Conservation (phyloP, 495 filamentous ascomycete genomes). For the Hyaloscypha hepaticicola region DNA sequence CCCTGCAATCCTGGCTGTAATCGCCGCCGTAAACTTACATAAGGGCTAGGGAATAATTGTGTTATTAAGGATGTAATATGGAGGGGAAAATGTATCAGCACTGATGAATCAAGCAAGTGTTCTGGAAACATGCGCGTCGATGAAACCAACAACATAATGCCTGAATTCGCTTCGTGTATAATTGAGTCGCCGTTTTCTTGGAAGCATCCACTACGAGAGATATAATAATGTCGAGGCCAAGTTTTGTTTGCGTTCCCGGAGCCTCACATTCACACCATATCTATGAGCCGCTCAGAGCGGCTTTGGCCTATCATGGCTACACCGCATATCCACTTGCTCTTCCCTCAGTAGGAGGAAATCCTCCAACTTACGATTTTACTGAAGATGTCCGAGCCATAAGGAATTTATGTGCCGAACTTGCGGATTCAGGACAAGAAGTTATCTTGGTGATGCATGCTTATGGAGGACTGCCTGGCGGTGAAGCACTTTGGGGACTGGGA, state of each 20-base stretch:
- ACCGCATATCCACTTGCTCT: constrained; percentile 37
- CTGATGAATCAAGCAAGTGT: constrained; percentile 7
- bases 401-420: constrained; percentile 26
- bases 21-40: constrained; percentile 19
- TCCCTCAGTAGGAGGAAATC: constrained; percentile 45
- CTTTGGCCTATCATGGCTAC: constrained; percentile 39
- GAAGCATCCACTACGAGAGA: background rate
- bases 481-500: constrained; percentile 43
- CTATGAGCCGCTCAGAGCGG: constrained; percentile 33
- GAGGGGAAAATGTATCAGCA: constrained; percentile 6
- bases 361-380: constrained; percentile 37
- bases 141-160: constrained; percentile 6
- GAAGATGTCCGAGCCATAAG: constrained; percentile 35
- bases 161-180: constrained; percentile 4
- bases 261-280: constrained; percentile 24
- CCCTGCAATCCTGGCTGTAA: background rate
- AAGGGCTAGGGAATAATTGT: constrained; percentile 5
- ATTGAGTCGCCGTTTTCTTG: background rate
- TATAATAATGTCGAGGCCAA: constrained; percentile 24
- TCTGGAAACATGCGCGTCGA: constrained; percentile 2
- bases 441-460: constrained; percentile 46
- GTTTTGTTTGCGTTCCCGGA: constrained; percentile 29
- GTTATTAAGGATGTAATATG: constrained; percentile 12
- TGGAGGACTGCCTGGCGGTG: constrained; percentile 40
- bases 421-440: constrained; percentile 37